A percentile compares a stretch with the other conserved stretches of the same genome.
Evolutionary conservation across 2,329 filamentous ascomycete genomes (phyloP).

Genomic region (Phaeosphaeriaceae sp.): DNA sequence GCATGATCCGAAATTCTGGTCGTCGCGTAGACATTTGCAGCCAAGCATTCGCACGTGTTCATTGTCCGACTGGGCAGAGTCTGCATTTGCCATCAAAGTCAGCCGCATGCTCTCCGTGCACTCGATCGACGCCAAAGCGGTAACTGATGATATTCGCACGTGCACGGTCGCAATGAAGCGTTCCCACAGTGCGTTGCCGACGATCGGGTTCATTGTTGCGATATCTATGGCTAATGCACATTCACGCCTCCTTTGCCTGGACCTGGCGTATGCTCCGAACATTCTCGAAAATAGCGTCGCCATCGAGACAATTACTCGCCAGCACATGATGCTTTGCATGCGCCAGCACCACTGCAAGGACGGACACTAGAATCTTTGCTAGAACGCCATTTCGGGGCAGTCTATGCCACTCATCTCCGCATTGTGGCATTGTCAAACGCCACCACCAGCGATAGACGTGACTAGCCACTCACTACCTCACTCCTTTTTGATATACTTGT

Average conservation of each 20-base stretch:
- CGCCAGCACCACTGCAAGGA: background rate
- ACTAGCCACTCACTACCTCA: conserved; percentile 19
- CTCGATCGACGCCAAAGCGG: conserved; percentile 11
- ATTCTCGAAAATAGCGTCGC: conserved; percentile 3
- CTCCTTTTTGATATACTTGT: conserved; percentile 70
- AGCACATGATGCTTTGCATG: background rate
- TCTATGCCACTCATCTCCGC: conserved; percentile 17
- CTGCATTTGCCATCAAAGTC: background rate
- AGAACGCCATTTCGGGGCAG: conserved; percentile 18
- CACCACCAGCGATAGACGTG: conserved; percentile 5
- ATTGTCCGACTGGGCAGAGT: background rate
- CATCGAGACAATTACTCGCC: background rate
- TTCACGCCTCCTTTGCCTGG: background rate
- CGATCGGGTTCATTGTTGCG: conserved; percentile 22
- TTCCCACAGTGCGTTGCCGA: background rate
- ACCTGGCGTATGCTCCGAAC: conserved; percentile 4
- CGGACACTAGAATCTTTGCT: conserved; percentile 32
- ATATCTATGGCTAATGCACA: conserved; percentile 4
- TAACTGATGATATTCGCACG: conserved; percentile 13
- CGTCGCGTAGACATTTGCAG: background rate
- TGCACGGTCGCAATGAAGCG: background rate
- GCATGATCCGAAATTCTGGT: background rate
- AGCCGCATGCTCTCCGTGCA: conserved; percentile 1
- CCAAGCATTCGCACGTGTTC: background rate
- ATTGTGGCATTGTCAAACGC: conserved; percentile 4